These are phyloP conservation scores for Eucalyptus regnans DNA, from an alignment of 345 rosid genomes.

Conservation along the genomic window DNA sequence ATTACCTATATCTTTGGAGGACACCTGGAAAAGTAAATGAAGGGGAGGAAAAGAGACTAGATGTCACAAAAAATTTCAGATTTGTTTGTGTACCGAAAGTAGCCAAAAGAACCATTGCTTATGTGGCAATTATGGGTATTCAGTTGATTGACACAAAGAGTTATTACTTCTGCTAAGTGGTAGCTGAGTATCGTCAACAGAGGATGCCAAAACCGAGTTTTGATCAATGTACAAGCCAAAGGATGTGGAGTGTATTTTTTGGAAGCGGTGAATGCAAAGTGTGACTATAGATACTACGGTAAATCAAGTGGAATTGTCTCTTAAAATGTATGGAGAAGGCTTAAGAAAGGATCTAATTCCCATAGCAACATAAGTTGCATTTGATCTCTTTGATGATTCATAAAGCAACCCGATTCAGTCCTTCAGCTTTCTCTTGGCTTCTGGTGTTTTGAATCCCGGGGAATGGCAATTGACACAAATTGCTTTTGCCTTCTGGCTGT, in stretches of 20 bases:
- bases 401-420: neutral
- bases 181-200: neutral
- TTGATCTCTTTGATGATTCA: neutral
- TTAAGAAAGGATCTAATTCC: neutral
- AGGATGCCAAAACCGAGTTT: neutral
- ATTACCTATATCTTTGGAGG: neutral
- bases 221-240: neutral
- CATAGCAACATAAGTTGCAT: too few relatives aligned
- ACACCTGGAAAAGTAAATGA: neutral
- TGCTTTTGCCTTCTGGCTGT: neutral
- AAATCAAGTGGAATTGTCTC: neutral
- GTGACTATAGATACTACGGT: neutral
- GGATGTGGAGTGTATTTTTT: neutral
- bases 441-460: neutral
- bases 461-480: neutral
- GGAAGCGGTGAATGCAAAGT: neutral
- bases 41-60: neutral
- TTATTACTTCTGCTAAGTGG: neutral
- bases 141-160: neutral
- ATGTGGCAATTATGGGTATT: neutral
- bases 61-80: neutral
- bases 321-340: neutral
- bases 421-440: neutral
- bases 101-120: neutral
- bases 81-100: neutral